These are phyloP conservation scores for Colletotrichum filicis DNA, from an alignment of 2,329 filamentous ascomycete species.

Conservation along the genomic window DNA sequence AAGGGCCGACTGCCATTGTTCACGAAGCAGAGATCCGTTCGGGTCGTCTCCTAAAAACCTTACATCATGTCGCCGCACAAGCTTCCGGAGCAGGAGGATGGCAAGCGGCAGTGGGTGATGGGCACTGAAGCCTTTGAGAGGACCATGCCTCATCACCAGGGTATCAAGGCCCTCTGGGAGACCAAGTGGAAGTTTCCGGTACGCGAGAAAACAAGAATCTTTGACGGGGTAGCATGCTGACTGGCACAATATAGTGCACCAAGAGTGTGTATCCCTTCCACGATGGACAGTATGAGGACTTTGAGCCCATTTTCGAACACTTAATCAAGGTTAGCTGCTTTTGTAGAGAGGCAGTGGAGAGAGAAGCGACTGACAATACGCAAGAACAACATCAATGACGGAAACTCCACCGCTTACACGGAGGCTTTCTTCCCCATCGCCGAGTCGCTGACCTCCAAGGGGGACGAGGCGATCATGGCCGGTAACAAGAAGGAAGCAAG, in stretches of 20 bases:
- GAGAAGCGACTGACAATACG: neutral
- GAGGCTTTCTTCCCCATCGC: conserved; percentile 71
- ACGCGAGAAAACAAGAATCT: conserved; percentile 40
- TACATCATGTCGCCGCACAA: conserved; percentile 45
- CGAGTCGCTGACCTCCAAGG: conserved; percentile 63
- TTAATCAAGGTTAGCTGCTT: conserved; percentile 61
- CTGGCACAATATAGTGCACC: conserved; percentile 52
- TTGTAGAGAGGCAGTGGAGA: no score
- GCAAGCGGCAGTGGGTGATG: conserved; percentile 54
- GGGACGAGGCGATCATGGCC: conserved; percentile 58
- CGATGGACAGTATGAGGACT: conserved; percentile 75
- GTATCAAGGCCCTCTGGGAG: conserved; percentile 75
- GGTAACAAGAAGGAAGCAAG: conserved; percentile 65
- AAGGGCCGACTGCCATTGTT: conserved; percentile 41
- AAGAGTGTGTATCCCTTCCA: conserved; percentile 80
- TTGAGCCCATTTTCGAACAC: conserved; percentile 74
- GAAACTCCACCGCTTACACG: conserved; percentile 74
- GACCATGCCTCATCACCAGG: conserved; percentile 66
- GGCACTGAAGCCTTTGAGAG: conserved; percentile 53
- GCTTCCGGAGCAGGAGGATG: conserved; percentile 39
- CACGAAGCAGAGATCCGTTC: conserved; percentile 46
- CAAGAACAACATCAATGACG: conserved; percentile 70
- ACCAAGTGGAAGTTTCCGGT: conserved; percentile 80
- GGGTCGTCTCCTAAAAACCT: conserved; percentile 37
- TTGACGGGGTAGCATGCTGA: neutral